Percentiles rank a stretch among this genome's conserved stretches.
These are phyloP conservation scores for Auricularia heimuer DNA, from an alignment of 768 basidiomycete genomes.

Conservation along the genomic window DNA sequence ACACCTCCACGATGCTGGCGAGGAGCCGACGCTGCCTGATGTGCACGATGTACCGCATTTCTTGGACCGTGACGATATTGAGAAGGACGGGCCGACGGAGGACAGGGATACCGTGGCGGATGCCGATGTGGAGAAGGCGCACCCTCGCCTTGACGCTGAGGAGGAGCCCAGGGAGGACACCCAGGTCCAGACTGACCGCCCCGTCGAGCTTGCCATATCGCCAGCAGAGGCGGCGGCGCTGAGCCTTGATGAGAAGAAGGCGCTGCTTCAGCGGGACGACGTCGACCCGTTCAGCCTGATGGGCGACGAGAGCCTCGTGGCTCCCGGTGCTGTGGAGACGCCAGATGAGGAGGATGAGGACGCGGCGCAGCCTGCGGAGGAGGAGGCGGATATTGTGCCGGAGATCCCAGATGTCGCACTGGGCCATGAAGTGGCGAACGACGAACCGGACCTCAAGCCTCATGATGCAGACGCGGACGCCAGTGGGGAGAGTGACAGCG, in stretches of 20 bases:
- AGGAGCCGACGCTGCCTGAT: background rate
- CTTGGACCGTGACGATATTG: background rate
- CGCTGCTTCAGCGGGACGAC: background rate
- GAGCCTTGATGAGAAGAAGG: background rate
- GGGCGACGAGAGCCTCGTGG: background rate
- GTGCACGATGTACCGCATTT: background rate
- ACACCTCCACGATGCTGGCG: background rate
- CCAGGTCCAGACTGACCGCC: background rate
- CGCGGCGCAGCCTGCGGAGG: background rate
- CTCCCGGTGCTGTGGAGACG: background rate
- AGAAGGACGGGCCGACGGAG: background rate
- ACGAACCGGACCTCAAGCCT: too few relatives aligned
- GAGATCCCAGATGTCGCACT: too few relatives aligned
- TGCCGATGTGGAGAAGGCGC: background rate
- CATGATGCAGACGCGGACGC: background rate
- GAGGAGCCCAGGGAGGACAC: background rate
- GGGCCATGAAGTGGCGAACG: too few relatives aligned
- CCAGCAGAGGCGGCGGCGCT: background rate
- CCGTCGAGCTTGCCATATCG: background rate
- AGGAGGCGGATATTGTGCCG: background rate
- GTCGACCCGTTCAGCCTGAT: background rate
- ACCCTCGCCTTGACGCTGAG: background rate
- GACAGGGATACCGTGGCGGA: background rate
- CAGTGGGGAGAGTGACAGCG: background rate
- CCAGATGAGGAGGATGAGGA: background rate